Evolutionary conservation across 2,329 filamentous ascomycete species (phyloP), one percentile per base, ranked within the genome.

Genomic region (Cladosporium sphaerospermum): DNA sequence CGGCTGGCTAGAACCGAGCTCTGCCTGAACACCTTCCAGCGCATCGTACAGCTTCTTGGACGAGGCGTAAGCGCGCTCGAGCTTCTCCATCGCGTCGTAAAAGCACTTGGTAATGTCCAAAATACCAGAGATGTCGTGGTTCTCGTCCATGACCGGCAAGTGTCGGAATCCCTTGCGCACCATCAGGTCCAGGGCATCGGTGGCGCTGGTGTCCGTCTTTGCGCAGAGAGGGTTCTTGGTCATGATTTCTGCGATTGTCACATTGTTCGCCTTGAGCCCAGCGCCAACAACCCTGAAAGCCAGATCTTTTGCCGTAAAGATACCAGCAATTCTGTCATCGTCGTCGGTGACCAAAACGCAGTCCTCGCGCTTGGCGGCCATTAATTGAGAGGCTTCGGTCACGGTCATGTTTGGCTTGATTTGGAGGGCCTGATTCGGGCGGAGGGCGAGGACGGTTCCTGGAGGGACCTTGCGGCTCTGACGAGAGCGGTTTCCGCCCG

Each of bases 101-200:
- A 99, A 99, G 74, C 93, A 99, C 74, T 97, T 99, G 54, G 93
- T 99, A 64, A 99, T 99, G 72, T 99, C 93, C 52, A 99, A 77
- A 61, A 99, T 91, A 76, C 93, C 93, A 7, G 91, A 95, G 58
- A 99, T 99, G 67, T 99, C 92, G 73, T 99, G 93, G 71, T 99
- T 97, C 77, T 99, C 93, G 72, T 99, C 93, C 93, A 99, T 99
- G 60, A 99, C 93, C 3, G 93, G 93, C 67, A 99, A 73, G 76
- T 99, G 93, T 62, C 93, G 84, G 78, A 99, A 99, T 14, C 93
- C 93, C 75, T 97, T 97, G 63, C 92, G 82, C 54, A 99, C 93
- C 93, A 99, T 99, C 54, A 97, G 79, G 71, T 99, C 92, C 58
- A 99, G 76, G 32, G 93, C 93, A 77, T 99, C 93, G 41, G 93